These are phyloP conservation scores for Fusarium marasasianum DNA, from an alignment of 2,329 filamentous ascomycete genomes.

Conservation along the genomic window DNA sequence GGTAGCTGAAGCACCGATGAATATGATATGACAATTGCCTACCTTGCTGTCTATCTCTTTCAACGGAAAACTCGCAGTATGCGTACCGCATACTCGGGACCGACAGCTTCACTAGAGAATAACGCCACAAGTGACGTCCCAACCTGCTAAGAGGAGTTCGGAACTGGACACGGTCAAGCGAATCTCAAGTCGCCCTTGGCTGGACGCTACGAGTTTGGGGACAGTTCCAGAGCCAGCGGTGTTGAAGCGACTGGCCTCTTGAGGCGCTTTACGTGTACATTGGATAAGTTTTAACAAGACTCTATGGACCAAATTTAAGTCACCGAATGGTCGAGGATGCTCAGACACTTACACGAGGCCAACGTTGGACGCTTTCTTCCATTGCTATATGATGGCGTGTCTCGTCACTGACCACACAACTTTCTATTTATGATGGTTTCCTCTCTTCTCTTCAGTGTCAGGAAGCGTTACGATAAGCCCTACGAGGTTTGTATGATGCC, in stretches of 20 bases:
- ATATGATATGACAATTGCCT: not conserved
- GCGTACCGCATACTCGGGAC: not conserved
- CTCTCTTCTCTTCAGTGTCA: not conserved
- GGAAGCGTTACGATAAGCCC: not conserved
- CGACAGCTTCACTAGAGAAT: not conserved
- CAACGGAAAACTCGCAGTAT: not conserved
- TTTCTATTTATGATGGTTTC: not conserved
- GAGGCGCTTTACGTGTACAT: not conserved
- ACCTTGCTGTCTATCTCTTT: not conserved
- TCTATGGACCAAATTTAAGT: not conserved
- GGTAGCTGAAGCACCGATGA: not conserved
- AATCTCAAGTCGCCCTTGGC: not conserved
- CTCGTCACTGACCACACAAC: not conserved
- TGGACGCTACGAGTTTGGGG: not conserved
- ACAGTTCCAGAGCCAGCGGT: not conserved
- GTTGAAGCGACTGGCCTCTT: not conserved
- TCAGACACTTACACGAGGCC: not conserved
- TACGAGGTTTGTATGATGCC: not conserved
- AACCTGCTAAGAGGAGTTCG: not conserved
- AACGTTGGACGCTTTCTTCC: not conserved
- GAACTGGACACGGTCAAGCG: not conserved
- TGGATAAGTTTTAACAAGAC: not conserved
- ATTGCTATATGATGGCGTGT: not conserved
- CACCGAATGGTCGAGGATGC: not conserved
- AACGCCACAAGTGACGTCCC: not conserved